Evolutionary conservation across 176 grass and related monocot genomes (phyloP), one percentile per base, ranked within the genome.

Genomic region (Alloteropsis semialata): DNA sequence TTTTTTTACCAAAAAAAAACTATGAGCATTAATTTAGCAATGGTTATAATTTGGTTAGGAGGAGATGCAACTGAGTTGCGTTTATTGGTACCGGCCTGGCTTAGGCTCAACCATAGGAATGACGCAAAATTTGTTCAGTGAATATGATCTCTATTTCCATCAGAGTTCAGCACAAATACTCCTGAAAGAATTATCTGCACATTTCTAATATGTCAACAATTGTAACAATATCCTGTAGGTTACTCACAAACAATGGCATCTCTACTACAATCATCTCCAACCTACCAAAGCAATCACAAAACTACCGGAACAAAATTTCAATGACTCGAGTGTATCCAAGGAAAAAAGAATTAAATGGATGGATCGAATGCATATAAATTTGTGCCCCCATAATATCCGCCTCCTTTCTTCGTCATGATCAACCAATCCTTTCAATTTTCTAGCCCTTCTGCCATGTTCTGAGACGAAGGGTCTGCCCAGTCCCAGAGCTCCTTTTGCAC

Each of bases 131-230:
- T 72, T 17, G 38, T 24, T 27, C 21, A 27, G 9, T 67, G 33
- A 17, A 80, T 41, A 13, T 54, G 22, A 38, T 66, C 33, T 12
- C 34, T 65, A 56, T 21, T 37, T 49, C 17, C 18, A 42, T 25
- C 33, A 56, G 8, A 34, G 58, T 53, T 65, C 1, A 57, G 71
- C n/a, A 16, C 73, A 77, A 85, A 66, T 59, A 59, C 37, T 43
- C 2, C 41, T 86, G 58, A 90, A 90, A 90, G 88, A 90, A 90
- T 90, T 86, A 90, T 90, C 84, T 90, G 84, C 88, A 90, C 88
- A 90, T 87, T 74, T 66, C 58, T 76, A 89, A 81, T 85, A 89
- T 85, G 85, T 87, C 44, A 43, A 76, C 79, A 74, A 44, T 74
- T 83, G 84, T 90, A 87, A 87, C 84, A 87, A 90, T 83, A 72